phyloP scores from a whole-genome alignment of 768 basidiomycete species.

The Mrakia frigida region DNA sequence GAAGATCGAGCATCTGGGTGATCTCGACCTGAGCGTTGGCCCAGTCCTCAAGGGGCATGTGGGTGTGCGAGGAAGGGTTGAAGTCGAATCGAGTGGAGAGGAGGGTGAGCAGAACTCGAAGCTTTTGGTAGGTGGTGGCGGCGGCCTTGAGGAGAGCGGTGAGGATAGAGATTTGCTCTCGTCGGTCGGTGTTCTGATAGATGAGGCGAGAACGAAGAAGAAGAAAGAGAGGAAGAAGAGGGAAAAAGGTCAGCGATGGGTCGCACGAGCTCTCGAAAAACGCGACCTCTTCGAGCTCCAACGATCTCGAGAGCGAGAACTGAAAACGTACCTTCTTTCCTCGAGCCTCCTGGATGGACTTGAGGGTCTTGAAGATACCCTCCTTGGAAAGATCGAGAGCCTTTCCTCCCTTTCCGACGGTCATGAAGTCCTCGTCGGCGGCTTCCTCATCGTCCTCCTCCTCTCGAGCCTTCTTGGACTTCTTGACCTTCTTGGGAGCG shows the following conservation, averaged over 20 bases:
- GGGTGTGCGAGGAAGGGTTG: slow-evolving; percentile 73
- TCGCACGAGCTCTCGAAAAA: no score
- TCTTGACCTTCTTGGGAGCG: slow-evolving; percentile 46
- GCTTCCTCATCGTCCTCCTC: slow-evolving; percentile 43
- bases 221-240: no score
- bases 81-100: slow-evolving; percentile 96
- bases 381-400: slow-evolving; percentile 67
- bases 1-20: slow-evolving; percentile 75
- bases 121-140: slow-evolving; percentile 75
- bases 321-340: slow-evolving; percentile 74
- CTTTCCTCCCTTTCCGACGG: slow-evolving; percentile 86
- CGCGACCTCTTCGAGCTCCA: no score
- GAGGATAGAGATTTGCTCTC: slow-evolving; percentile 86
- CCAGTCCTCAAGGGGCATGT: slow-evolving; percentile 94
- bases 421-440: slow-evolving; percentile 70
- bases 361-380: slow-evolving; percentile 81
- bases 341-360: slow-evolving; percentile 84
- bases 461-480: slow-evolving; percentile 38
- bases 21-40: slow-evolving; percentile 77
- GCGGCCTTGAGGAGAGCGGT: slow-evolving; percentile 81
- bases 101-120: slow-evolving; percentile 87
- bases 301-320: no score
- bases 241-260: no score
- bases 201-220: slow-evolving; percentile 16
- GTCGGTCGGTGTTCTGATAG: slow-evolving; percentile 84